phyloP scores from a whole-genome alignment of 2,329 filamentous ascomycete genomes.

The Hirsutella rhossiliensis region DNA sequence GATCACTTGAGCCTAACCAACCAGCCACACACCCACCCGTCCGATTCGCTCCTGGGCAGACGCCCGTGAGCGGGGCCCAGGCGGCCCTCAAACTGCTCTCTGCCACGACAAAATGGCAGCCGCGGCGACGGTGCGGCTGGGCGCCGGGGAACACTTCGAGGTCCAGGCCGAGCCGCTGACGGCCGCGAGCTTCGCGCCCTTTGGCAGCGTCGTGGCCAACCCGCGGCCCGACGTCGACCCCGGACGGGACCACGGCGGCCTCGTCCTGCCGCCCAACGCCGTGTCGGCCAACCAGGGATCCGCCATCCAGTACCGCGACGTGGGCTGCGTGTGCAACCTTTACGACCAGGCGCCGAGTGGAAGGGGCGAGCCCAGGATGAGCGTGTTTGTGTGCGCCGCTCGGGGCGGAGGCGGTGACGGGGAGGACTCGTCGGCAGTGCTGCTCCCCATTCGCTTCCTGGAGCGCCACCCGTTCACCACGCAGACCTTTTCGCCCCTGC shows the following conservation, averaged over 20 bases:
- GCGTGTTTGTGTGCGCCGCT: constrained; percentile 70
- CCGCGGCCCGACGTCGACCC: constrained; percentile 47
- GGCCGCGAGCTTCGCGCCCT: constrained; percentile 56
- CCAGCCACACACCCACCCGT: too few relatives aligned
- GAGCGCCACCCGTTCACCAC: constrained; percentile 91
- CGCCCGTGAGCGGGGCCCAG: too few relatives aligned
- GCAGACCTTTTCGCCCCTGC: constrained; percentile 81
- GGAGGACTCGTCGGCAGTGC: not conserved
- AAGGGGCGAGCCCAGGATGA: constrained; percentile 51
- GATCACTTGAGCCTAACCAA: too few relatives aligned
- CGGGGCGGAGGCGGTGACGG: constrained; percentile 7
- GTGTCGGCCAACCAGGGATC: constrained; percentile 72
- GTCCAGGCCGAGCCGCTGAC: constrained; percentile 56
- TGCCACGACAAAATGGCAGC: not conserved
- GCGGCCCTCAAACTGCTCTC: too few relatives aligned
- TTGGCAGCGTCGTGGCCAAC: constrained; percentile 74
- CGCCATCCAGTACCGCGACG: constrained; percentile 74
- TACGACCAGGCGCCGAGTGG: constrained; percentile 56
- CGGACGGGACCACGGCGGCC: constrained; percentile 18
- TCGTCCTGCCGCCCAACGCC: constrained; percentile 30
- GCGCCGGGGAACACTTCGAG: constrained; percentile 5
- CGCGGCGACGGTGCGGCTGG: not conserved
- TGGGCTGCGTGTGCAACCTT: constrained; percentile 60
- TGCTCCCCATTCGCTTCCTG: constrained; percentile 46
- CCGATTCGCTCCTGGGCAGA: too few relatives aligned